Conservation (phyloP, 1,139 yeast species). For the Pneumocystis jirovecii region DNA sequence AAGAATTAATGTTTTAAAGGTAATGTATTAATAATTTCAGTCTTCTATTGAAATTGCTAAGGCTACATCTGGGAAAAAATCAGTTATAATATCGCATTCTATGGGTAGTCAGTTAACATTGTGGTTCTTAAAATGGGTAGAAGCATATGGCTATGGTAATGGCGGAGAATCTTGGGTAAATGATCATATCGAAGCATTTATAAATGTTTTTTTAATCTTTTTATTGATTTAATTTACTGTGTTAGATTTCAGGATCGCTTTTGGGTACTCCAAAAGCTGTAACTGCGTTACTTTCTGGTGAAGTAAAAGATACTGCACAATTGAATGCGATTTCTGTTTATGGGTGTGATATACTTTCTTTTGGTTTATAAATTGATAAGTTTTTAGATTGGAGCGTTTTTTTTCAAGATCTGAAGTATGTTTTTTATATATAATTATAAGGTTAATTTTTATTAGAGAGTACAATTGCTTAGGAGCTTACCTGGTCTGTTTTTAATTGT, state of each 20-base stretch:
- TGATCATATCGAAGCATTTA: constrained; percentile 58
- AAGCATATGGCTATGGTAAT: constrained; percentile 68
- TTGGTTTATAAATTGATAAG: neutral
- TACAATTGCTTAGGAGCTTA: neutral
- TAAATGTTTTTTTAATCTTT: constrained; percentile 20
- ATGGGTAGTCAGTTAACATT: constrained; percentile 89
- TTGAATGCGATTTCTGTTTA: constrained; percentile 83
- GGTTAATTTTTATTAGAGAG: neutral
- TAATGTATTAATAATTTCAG: constrained; percentile 8
- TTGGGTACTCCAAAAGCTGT: constrained; percentile 91
- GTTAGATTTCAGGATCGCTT: constrained; percentile 70
- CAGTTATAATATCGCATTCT: constrained; percentile 77
- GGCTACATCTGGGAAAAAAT: constrained; percentile 46
- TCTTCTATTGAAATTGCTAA: constrained; percentile 47
- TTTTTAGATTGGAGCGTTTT: constrained; percentile 57
- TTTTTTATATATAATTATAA: neutral
- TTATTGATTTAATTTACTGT: neutral
- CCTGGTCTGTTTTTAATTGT: neutral
- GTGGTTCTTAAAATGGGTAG: constrained; percentile 91
- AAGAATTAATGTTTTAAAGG: neutral
- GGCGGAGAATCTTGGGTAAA: constrained; percentile 86
- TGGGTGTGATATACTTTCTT: constrained; percentile 29
- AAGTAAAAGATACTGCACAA: constrained; percentile 95
- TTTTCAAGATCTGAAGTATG: constrained; percentile 58
- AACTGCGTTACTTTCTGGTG: constrained; percentile 84